Conservation (phyloP, 257 asterid species). For the Parsonsia alboflavescens region DNA sequence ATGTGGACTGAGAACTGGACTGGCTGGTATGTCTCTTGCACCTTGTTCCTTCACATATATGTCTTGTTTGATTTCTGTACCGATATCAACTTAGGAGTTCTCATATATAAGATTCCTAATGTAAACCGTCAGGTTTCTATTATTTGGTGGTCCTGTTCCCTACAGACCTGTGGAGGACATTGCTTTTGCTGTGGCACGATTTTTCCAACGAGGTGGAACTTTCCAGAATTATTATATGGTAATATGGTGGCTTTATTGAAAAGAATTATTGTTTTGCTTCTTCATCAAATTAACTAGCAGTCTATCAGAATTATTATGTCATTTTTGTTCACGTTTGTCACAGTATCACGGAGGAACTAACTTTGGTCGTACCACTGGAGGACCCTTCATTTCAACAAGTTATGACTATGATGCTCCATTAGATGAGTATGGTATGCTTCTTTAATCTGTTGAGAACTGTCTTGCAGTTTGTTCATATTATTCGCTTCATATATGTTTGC, state of each 20-base stretch:
- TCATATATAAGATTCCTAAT: not conserved
- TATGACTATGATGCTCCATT: slow-evolving; percentile 95
- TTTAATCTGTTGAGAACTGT: not conserved
- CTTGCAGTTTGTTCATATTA: not conserved
- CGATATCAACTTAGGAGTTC: not conserved
- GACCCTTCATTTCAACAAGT: slow-evolving; percentile 82
- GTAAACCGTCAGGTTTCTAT: slow-evolving; percentile 50
- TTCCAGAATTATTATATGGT: slow-evolving; percentile 96
- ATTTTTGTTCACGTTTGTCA: slow-evolving; percentile 3
- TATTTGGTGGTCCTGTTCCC: slow-evolving; percentile 72
- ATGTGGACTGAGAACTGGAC: slow-evolving; percentile 98
- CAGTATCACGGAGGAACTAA: slow-evolving; percentile 97
- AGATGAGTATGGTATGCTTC: slow-evolving; percentile 73
- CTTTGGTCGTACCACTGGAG: slow-evolving; percentile 79
- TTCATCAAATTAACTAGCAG: not conserved
- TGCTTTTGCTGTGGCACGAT: slow-evolving; percentile 88
- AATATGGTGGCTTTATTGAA: slow-evolving; percentile 7
- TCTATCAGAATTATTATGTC: not conserved
- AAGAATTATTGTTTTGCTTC: not conserved
- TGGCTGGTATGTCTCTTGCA: slow-evolving; percentile 58
- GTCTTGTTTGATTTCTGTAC: slow-evolving; percentile 11
- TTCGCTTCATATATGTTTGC: not conserved
- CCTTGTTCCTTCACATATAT: not conserved
- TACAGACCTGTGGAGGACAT: slow-evolving; percentile 81
- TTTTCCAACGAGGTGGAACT: slow-evolving; percentile 88